A percentile compares a stretch with the other conserved stretches of the same genome.
These are phyloP conservation scores for Carpinus viminea DNA, from an alignment of 306 rosid species.

Conservation along the genomic window DNA sequence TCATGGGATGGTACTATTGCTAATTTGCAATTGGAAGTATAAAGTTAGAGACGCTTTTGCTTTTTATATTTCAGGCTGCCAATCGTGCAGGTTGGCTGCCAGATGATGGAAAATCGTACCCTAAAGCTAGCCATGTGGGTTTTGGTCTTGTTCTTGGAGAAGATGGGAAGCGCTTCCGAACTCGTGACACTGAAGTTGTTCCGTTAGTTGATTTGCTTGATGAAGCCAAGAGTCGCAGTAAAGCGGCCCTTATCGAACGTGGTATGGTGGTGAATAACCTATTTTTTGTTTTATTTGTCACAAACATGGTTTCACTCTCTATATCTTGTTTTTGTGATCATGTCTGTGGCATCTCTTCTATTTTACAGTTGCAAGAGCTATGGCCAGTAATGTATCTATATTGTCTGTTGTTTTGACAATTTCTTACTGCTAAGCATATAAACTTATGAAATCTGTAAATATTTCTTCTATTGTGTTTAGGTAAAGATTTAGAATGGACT, in stretches of 20 bases:
- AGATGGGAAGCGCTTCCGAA: slow-evolving; percentile 90
- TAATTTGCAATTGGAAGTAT: slow-evolving; percentile 19
- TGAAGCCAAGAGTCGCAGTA: slow-evolving; percentile 96
- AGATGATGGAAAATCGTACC: slow-evolving; percentile 46
- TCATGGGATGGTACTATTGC: slow-evolving; percentile 10
- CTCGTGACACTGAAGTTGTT: slow-evolving; percentile 81
- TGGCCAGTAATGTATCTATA: background rate
- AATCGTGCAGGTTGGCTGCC: slow-evolving; percentile 95
- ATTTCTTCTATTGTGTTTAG: slow-evolving; percentile 32
- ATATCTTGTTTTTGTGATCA: slow-evolving; percentile 25
- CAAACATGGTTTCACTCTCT: slow-evolving; percentile 11
- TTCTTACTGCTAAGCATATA: slow-evolving; percentile 20
- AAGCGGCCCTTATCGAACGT: slow-evolving; percentile 65
- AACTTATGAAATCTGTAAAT: slow-evolving; percentile 21
- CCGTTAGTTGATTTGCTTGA: slow-evolving; percentile 93
- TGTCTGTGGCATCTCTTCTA: background rate
- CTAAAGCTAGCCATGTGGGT: slow-evolving; percentile 83
- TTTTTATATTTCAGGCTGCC: slow-evolving; percentile 65
- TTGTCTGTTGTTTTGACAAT: background rate
- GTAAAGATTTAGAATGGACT: slow-evolving; percentile 64
- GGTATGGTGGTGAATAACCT: slow-evolving; percentile 53
- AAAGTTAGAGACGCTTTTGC: slow-evolving; percentile 18
- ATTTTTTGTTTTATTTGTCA: slow-evolving; percentile 6
- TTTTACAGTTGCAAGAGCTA: background rate
- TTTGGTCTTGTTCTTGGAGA: slow-evolving; percentile 99